phyloP scores from a whole-genome alignment of 495 filamentous ascomycete genomes.

The Cercophora sp. region DNA sequence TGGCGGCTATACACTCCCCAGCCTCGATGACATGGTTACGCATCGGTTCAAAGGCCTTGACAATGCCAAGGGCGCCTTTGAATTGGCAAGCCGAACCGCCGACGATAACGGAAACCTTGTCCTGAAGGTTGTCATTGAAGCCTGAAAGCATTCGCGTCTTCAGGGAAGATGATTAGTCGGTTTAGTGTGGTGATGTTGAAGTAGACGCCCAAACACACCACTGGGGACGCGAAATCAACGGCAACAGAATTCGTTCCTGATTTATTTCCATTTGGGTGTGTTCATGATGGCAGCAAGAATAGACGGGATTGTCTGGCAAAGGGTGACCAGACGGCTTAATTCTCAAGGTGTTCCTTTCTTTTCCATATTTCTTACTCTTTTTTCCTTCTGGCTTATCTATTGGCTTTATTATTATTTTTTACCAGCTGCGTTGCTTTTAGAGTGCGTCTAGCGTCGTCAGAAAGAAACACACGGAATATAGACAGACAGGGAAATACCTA shows the following conservation, averaged over 20 bases:
- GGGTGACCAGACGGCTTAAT: too few relatives aligned
- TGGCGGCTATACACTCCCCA: constrained; percentile 53
- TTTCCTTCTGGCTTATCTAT: background rate
- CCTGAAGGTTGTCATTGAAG: constrained; percentile 79
- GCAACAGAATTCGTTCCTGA: too few relatives aligned
- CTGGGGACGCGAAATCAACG: too few relatives aligned
- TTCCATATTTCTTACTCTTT: background rate
- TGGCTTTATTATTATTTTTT: too few relatives aligned
- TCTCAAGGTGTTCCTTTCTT: too few relatives aligned
- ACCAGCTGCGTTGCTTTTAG: too few relatives aligned
- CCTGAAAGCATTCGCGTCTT: too few relatives aligned
- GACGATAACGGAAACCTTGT: constrained; percentile 75
- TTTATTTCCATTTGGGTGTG: background rate
- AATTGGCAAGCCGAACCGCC: constrained; percentile 73
- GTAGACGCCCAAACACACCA: too few relatives aligned
- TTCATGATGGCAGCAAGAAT: too few relatives aligned
- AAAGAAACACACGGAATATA: background rate
- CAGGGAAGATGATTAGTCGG: too few relatives aligned
- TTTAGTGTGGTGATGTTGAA: too few relatives aligned
- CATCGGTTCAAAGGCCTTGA: constrained; percentile 69
- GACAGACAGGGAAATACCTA: background rate
- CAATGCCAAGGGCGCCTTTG: constrained; percentile 64
- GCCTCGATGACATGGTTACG: constrained; percentile 67
- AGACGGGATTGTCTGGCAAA: too few relatives aligned
- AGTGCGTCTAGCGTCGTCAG: background rate